Evolutionary conservation across 805 yeast genomes (phyloP).

Genomic region (Metschnikowia similis): DNA sequence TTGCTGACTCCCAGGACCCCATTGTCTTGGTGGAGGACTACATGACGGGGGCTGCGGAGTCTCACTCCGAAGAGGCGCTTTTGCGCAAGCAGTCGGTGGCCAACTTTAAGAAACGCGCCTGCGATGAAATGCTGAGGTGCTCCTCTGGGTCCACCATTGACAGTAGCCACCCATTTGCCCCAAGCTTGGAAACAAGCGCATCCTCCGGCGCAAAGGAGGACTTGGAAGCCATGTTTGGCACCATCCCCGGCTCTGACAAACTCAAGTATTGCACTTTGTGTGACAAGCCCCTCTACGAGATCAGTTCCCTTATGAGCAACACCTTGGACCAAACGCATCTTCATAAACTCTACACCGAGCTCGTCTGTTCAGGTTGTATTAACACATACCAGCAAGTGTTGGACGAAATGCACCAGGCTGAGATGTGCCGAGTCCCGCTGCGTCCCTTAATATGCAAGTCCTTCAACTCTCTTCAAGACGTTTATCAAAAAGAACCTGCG

Average conservation of each 20-base stretch:
- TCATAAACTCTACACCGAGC: constrained; percentile 39
- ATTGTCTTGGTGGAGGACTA: constrained; percentile 57
- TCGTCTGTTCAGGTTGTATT: constrained; percentile 63
- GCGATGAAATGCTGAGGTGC: constrained; percentile 6
- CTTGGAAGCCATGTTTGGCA: constrained; percentile 36
- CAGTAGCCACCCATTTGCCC: too few species aligned
- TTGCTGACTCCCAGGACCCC: constrained; percentile 31
- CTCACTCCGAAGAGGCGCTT: constrained; percentile 10
- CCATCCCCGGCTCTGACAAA: constrained; percentile 34
- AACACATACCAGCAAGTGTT: constrained; percentile 51
- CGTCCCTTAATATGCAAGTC: not conserved
- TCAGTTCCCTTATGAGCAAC: constrained; percentile 39
- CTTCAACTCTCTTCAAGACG: not conserved
- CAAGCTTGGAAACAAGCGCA: not conserved
- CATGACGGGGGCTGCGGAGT: constrained; percentile 23
- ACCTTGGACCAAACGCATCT: constrained; percentile 4
- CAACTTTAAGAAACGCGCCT: constrained; percentile 28
- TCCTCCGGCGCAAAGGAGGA: constrained; percentile 16
- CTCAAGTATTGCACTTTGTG: constrained; percentile 62
- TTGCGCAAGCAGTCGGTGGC: constrained; percentile 35
- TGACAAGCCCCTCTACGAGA: constrained; percentile 63
- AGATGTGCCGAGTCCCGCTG: constrained; percentile 3
- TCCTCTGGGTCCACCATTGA: not conserved
- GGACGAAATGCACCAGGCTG: constrained; percentile 31
- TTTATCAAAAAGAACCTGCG: not conserved